These are phyloP conservation scores for Neonectria neomacrospora DNA, from an alignment of 2,329 filamentous ascomycete genomes.

Conservation along the genomic window DNA sequence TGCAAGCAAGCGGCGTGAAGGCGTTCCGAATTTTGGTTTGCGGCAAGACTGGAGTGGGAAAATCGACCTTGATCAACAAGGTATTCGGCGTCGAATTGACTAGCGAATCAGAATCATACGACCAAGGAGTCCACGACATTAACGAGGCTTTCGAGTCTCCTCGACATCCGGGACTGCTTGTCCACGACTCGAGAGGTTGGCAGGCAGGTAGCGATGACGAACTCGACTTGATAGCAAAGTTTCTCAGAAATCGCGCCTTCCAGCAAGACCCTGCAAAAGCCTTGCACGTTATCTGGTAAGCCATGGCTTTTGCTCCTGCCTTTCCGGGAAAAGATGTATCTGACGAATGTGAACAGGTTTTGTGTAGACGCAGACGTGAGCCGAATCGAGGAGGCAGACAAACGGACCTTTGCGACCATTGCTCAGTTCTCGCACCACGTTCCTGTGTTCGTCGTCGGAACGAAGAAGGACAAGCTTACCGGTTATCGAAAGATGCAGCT, in stretches of 20 bases:
- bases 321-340: background rate
- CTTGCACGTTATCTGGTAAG: constrained; percentile 41
- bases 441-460: constrained; percentile 41
- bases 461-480: constrained; percentile 43
- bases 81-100: constrained; percentile 44
- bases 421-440: constrained; percentile 42
- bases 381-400: constrained; percentile 43
- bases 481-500: constrained; percentile 35
- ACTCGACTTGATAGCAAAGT: constrained; percentile 42
- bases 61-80: constrained; percentile 44
- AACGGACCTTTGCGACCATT: constrained; percentile 41
- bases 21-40: constrained; percentile 42
- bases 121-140: constrained; percentile 42
- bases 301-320: fast-evolving
- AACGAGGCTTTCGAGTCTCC: constrained; percentile 43
- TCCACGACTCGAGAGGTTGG: constrained; percentile 43
- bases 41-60: constrained; percentile 42
- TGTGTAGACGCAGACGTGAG: constrained; percentile 42
- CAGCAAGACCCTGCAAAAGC: constrained; percentile 41
- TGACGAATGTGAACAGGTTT: constrained; percentile 28
- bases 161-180: constrained; percentile 38
- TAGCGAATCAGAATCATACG: constrained; percentile 37
- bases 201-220: constrained; percentile 41
- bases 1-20: constrained; percentile 41
- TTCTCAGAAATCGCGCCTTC: constrained; percentile 40